Conservation (phyloP, 2,329 filamentous ascomycete genomes). For the Epichloe sylvatica region DNA sequence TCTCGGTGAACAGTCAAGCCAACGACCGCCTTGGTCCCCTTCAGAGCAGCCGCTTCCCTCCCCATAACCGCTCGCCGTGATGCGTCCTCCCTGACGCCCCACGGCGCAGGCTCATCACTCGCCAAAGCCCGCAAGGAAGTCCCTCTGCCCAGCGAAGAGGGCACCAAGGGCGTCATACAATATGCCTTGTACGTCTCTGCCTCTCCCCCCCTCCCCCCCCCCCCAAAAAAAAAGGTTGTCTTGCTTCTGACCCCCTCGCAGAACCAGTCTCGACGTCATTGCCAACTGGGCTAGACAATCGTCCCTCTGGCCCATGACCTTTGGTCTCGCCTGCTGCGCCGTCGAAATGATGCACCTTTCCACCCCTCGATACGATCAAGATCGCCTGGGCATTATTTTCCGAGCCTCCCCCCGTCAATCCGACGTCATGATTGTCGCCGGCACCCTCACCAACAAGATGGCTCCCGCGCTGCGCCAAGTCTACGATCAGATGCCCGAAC, state of each 20-base stretch:
- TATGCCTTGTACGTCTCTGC: conserved; percentile 60
- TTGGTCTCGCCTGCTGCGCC: conserved; percentile 78
- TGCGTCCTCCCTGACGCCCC: conserved; percentile 42
- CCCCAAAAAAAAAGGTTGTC: no score
- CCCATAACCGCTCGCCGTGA: conserved; percentile 53
- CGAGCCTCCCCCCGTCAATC: conserved; percentile 70
- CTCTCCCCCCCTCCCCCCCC: no score
- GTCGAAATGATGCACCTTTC: conserved; percentile 90
- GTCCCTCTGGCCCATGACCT: conserved; percentile 80
- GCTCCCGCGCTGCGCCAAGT: conserved; percentile 77
- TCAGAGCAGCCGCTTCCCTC: conserved; percentile 46
- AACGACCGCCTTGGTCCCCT: conserved; percentile 45
- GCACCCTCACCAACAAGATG: conserved; percentile 94
- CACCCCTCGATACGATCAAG: conserved; percentile 78
- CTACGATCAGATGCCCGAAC: conserved; percentile 93
- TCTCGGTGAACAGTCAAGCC: conserved; percentile 44
- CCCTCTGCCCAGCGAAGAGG: conserved; percentile 62
- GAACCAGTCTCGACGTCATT: conserved; percentile 64
- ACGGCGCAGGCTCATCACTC: conserved; percentile 39
- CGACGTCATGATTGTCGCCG: conserved; percentile 88
- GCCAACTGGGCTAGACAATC: conserved; percentile 75
- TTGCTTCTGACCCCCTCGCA: conserved; percentile 19
- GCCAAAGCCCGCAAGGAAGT: conserved; percentile 54
- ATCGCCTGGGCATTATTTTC: conserved; percentile 82
- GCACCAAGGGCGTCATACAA: conserved; percentile 67